Evolutionary conservation across 352 stramenopile species (phyloP).

Genomic region (Phytopythium sindhum): DNA sequence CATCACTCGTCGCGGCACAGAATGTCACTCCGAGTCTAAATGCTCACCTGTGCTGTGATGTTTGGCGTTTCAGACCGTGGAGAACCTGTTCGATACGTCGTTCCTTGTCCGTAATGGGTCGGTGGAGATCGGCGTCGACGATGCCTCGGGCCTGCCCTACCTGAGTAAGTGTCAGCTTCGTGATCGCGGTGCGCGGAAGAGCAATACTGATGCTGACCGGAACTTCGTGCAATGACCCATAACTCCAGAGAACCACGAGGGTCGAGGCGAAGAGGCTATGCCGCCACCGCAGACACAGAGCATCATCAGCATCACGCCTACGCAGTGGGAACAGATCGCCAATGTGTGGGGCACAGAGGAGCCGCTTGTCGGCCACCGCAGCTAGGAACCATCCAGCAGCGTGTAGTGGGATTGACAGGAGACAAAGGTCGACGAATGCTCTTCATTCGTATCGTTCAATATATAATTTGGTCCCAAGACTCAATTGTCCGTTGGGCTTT

Average conservation of each 20-base stretch:
- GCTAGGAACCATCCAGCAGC: slow-evolving; percentile 4
- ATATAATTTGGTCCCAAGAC: no score
- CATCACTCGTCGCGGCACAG: neutral
- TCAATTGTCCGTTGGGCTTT: no score
- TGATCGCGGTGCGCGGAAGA: neutral
- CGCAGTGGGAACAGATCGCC: slow-evolving; percentile 63
- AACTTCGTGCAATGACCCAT: slow-evolving; percentile 1
- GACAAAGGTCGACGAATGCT: no score
- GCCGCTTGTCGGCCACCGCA: slow-evolving; percentile 64
- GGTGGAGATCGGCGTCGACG: slow-evolving; percentile 63
- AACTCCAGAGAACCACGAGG: slow-evolving; percentile 59
- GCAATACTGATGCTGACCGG: slow-evolving; percentile 3
- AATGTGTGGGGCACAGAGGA: slow-evolving; percentile 35
- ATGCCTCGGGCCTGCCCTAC: slow-evolving; percentile 48
- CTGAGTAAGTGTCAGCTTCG: slow-evolving; percentile 29
- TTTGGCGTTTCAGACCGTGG: slow-evolving; percentile 44
- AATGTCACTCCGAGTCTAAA: neutral
- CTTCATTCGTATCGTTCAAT: no score
- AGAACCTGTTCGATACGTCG: slow-evolving; percentile 84
- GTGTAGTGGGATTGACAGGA: no score
- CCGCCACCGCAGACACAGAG: slow-evolving; percentile 65
- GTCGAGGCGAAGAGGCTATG: slow-evolving; percentile 37
- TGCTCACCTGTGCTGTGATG: neutral
- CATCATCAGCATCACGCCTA: slow-evolving; percentile 78
- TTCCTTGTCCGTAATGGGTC: slow-evolving; percentile 75